Percentiles rank a stretch among this genome's conserved stretches.
These are phyloP conservation scores for Epichloe typhina DNA, from an alignment of 2,329 filamentous ascomycete species.

Conservation along the genomic window DNA sequence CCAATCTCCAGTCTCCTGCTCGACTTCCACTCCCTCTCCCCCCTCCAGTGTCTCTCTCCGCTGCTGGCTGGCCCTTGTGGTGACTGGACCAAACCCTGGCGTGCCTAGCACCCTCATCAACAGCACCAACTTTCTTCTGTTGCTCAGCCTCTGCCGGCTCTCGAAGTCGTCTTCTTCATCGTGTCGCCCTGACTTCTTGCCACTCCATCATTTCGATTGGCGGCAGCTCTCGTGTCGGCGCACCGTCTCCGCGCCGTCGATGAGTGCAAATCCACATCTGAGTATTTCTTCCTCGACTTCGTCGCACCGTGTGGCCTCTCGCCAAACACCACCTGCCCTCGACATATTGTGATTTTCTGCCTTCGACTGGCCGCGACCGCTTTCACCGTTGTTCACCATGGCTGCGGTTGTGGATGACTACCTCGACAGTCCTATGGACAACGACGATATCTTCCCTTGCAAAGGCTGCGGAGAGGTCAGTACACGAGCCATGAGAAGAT, in stretches of 20 bases:
- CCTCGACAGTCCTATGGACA: slow-evolving; percentile 54
- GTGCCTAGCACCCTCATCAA: neutral
- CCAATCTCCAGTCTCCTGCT: too few relatives aligned
- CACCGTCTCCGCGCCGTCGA: neutral
- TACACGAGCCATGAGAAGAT: neutral
- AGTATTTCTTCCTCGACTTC: neutral
- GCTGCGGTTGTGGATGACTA: slow-evolving; percentile 45
- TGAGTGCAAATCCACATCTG: neutral
- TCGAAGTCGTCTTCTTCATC: neutral
- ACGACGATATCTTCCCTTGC: slow-evolving; percentile 76
- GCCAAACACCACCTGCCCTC: neutral
- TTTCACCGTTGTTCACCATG: slow-evolving; percentile 20
- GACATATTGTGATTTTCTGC: neutral
- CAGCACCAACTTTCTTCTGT: slow-evolving; percentile 1
- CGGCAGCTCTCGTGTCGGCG: neutral
- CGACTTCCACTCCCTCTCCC: too few relatives aligned
- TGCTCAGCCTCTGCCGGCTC: neutral
- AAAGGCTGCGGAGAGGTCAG: slow-evolving; percentile 82
- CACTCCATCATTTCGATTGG: neutral
- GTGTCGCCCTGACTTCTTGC: neutral
- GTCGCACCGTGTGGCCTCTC: neutral
- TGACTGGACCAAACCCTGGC: neutral
- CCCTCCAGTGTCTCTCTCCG: too few relatives aligned
- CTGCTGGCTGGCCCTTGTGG: neutral
- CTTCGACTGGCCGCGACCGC: neutral